Conservation (phyloP, 305 asterid species). For the Fraxinus xanthoxyloides region DNA sequence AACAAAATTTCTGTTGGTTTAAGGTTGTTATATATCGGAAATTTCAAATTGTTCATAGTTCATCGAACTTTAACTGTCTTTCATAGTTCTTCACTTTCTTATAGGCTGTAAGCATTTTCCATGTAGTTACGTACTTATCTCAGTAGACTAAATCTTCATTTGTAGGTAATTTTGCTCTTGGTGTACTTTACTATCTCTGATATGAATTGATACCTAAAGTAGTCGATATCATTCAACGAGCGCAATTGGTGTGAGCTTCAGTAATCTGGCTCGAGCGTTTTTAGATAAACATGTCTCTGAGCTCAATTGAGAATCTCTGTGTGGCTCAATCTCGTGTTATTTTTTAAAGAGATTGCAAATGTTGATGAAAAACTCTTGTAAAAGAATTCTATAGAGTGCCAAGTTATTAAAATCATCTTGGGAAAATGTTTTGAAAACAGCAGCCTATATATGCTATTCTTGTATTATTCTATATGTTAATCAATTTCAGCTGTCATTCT, state of each 20-base stretch:
- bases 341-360: neutral
- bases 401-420: neutral
- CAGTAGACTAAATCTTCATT: neutral
- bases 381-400: neutral
- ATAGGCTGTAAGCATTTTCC: too few relatives aligned
- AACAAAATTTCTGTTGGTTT: neutral
- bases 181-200: conserved; percentile 72
- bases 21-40: neutral
- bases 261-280: conserved; percentile 78
- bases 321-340: neutral
- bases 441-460: too few relatives aligned
- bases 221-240: conserved; percentile 53
- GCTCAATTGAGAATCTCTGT: too few relatives aligned
- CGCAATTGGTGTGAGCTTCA: conserved; percentile 50
- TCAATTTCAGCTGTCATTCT: too few relatives aligned
- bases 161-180: conserved; percentile 74
- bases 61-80: neutral
- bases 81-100: neutral
- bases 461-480: too few relatives aligned
- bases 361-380: neutral
- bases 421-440: neutral
- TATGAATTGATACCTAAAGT: conserved; percentile 62
- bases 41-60: neutral
- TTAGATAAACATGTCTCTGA: too few relatives aligned
- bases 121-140: neutral